phyloP scores from a whole-genome alignment of 768 basidiomycete genomes.

The Mycena crocata region DNA sequence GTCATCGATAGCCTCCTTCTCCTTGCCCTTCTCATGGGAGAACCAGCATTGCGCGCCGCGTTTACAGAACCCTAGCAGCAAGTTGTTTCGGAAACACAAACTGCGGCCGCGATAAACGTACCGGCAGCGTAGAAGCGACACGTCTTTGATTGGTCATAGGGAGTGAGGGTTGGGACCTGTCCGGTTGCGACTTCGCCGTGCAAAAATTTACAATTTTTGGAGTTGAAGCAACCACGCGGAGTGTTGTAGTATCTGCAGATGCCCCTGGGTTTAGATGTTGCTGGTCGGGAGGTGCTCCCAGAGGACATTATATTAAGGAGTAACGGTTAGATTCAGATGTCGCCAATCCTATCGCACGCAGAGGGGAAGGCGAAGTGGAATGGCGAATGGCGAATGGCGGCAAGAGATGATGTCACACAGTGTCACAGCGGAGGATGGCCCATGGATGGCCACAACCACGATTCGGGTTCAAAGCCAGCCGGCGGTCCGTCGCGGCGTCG shows the following conservation, averaged over 20 bases:
- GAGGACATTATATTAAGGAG: too few relatives aligned
- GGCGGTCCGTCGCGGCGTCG: too few relatives aligned
- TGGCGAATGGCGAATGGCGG: too few relatives aligned
- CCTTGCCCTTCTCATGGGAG: constrained; percentile 55
- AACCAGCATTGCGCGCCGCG: constrained; percentile 84
- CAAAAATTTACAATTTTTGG: constrained; percentile 79
- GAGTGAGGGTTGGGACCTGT: constrained; percentile 55
- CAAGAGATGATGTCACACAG: too few relatives aligned
- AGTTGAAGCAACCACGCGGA: constrained; percentile 76
- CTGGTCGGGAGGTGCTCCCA: constrained; percentile 55
- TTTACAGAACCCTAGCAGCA: constrained; percentile 71
- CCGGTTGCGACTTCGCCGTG: constrained; percentile 61
- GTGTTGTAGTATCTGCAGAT: constrained; percentile 75
- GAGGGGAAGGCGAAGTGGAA: too few relatives aligned
- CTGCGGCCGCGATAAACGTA: constrained; percentile 35
- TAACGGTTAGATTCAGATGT: too few relatives aligned
- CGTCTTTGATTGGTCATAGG: constrained; percentile 77
- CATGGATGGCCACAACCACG: too few relatives aligned
- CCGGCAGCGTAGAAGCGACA: constrained; percentile 76
- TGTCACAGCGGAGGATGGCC: too few relatives aligned
- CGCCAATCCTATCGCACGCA: too few relatives aligned
- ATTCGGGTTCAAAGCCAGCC: too few relatives aligned
- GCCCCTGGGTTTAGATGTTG: constrained; percentile 78
- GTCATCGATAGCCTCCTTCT: constrained; percentile 42
- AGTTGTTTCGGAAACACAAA: too few relatives aligned